Evolutionary conservation across 2,329 filamentous ascomycete species (phyloP).

Genomic region (Botrytis sinoallii): DNA sequence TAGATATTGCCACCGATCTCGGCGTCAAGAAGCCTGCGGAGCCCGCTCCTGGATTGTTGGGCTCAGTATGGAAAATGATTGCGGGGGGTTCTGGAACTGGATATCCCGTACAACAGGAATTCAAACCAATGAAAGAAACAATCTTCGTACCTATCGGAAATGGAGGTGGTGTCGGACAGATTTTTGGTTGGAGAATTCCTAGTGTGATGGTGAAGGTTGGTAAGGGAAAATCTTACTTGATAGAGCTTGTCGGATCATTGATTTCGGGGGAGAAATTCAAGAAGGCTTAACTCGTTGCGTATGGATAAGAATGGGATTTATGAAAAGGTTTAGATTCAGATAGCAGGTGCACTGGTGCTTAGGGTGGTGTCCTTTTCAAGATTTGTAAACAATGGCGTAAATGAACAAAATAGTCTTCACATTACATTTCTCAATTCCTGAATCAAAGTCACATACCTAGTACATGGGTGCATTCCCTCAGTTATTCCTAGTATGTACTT

Average conservation of each 20-base stretch:
- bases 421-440: neutral
- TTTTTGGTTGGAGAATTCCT: constrained; percentile 40
- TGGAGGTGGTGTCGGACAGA: constrained; percentile 40
- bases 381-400: neutral
- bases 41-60: constrained; percentile 12
- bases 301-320: neutral
- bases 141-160: constrained; percentile 42
- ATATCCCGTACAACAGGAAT: constrained; percentile 24
- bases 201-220: constrained; percentile 40
- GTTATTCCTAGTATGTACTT: neutral
- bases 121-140: constrained; percentile 38
- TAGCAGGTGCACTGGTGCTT: neutral
- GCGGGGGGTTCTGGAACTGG: constrained; percentile 5
- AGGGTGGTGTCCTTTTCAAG: neutral
- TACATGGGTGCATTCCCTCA: neutral
- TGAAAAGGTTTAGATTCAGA: neutral
- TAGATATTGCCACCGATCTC: constrained; percentile 40
- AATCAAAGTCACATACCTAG: neutral
- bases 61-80: neutral
- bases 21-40: constrained; percentile 10
- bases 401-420: neutral
- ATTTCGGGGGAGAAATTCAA: constrained; percentile 7
- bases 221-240: constrained; percentile 41
- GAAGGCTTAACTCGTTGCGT: neutral
- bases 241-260: constrained; percentile 3